These are phyloP conservation scores for Torulaspora gathmanii DNA, from an alignment of 805 yeast species.

Conservation along the genomic window DNA sequence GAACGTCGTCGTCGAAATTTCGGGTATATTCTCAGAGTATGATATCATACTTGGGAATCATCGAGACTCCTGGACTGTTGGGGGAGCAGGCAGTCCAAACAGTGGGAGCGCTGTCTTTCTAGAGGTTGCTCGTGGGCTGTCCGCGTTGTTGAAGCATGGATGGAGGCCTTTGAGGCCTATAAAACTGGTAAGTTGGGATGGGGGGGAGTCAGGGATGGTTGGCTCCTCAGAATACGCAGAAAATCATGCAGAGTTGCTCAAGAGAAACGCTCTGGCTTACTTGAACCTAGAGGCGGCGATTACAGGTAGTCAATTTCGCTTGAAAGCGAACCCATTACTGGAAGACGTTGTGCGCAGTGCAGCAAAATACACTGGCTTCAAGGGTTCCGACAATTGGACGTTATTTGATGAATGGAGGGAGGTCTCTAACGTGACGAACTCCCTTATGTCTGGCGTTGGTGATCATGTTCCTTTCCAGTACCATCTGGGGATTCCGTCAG, in stretches of 20 bases:
- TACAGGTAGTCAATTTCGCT: slow-evolving; percentile 45
- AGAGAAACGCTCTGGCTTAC: slow-evolving; percentile 51
- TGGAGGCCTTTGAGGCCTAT: slow-evolving; percentile 75
- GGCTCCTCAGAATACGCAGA: slow-evolving; percentile 82
- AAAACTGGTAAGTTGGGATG: slow-evolving; percentile 75
- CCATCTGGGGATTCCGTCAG: slow-evolving; percentile 63
- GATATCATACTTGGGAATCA: slow-evolving; percentile 53
- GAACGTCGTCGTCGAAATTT: slow-evolving; percentile 51
- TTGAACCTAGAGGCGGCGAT: slow-evolving; percentile 49
- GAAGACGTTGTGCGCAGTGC: slow-evolving; percentile 42
- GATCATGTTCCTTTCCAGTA: slow-evolving; percentile 59
- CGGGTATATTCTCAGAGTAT: slow-evolving; percentile 51
- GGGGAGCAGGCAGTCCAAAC: slow-evolving; percentile 50
- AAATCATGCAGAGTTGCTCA: slow-evolving; percentile 44
- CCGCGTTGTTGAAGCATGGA: slow-evolving; percentile 43
- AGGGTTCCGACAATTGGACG: slow-evolving; percentile 36
- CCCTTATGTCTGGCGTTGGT: slow-evolving; percentile 46
- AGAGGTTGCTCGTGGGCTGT: slow-evolving; percentile 50
- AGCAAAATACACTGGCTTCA: slow-evolving; percentile 44
- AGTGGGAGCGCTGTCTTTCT: slow-evolving; percentile 47
- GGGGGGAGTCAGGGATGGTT: slow-evolving; percentile 64
- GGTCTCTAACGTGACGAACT: slow-evolving; percentile 37
- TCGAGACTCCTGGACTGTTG: slow-evolving; percentile 47
- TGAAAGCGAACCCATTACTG: slow-evolving; percentile 56
- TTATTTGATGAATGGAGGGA: slow-evolving; percentile 48